Base-by-base conservation (phyloP, 108 stramenopile genomes). In the Cyclotella cryptica region DNA sequence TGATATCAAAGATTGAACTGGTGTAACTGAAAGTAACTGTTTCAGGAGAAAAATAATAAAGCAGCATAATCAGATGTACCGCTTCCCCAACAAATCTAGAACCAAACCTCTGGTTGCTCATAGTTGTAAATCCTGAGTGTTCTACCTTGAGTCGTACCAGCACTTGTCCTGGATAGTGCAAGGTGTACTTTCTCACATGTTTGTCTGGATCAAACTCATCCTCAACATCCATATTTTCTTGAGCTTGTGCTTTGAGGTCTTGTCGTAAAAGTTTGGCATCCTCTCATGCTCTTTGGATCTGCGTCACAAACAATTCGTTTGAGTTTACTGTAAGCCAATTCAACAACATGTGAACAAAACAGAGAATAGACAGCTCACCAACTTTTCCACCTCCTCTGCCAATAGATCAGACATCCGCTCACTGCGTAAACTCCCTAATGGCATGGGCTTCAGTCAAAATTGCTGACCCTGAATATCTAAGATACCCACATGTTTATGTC, bases 141-240 rank as follows among this genome's bases (percentile, higher is more conserved):
- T 99, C 99, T 22, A 99, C 98, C 52, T 86, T 88, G 15, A 99
- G 81, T 21, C 99, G 92, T 24, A 98, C 93, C 42, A 99, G 78
- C 0, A 97, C 95, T 62, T 93, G 87, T 1, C 94, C 90, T 17
- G 92, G 94, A 69, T 88, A 87, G 52, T 88, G 84, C 45, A 97
- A 35, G 22, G 39, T 71, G 27, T 87, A 78, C 30, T 88, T 77
- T 9, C 89, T 64, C 42, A 63, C 41, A 43, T 69, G 65, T 43
- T 86, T 75, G 51, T 76, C 76, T 30, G 72, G 58, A 64, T 75
- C 78, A 64, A 72, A 79, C 57, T 79, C 83, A 66, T 75, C 78
- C 53, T 79, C 78, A 28, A 69, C 49, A 6, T 64, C 60, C 17
- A 44, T 41, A 30, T 29, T 41, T 44, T 22, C 51, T 18, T 44